Conservation (phyloP, 768 basidiomycete species). For the Mycena kentingensis region DNA sequence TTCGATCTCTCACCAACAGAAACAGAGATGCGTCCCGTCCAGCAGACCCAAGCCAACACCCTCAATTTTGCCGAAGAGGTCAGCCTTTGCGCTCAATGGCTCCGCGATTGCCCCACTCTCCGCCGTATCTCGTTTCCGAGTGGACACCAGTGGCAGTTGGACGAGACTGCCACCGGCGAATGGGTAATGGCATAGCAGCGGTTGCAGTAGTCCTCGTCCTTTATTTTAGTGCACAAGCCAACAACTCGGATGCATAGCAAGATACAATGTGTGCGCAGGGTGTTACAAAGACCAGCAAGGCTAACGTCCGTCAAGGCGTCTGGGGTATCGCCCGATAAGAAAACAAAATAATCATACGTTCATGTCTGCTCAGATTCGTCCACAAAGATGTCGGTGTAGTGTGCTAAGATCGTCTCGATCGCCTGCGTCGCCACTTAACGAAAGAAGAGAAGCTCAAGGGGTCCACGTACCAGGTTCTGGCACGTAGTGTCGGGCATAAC, state of each 20-base stretch:
- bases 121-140: conserved; percentile 58
- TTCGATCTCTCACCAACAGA: conserved; percentile 66
- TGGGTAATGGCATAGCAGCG: too few relatives aligned
- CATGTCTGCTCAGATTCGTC: conserved; percentile 70
- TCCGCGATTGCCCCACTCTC: conserved; percentile 53
- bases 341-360: conserved; percentile 13
- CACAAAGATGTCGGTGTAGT: conserved; percentile 95
- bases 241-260: too few relatives aligned
- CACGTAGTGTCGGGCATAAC: conserved; percentile 51
- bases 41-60: conserved; percentile 34
- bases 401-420: conserved; percentile 91
- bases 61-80: conserved; percentile 49
- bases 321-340: conserved; percentile 1
- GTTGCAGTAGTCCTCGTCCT: too few relatives aligned
- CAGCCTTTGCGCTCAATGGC: conserved; percentile 56
- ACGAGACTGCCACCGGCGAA: too few relatives aligned
- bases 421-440: conserved; percentile 51
- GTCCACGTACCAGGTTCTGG: conserved; percentile 64
- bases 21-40: conserved; percentile 51
- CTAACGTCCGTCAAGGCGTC: conserved; percentile 13
- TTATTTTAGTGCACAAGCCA: too few relatives aligned
- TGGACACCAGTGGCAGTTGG: conserved; percentile 51
- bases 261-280: too few relatives aligned
- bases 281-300: conserved; percentile 1
- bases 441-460: neutral